Conservation (phyloP, 495 filamentous ascomycete genomes). For the Immersiella caudata region DNA sequence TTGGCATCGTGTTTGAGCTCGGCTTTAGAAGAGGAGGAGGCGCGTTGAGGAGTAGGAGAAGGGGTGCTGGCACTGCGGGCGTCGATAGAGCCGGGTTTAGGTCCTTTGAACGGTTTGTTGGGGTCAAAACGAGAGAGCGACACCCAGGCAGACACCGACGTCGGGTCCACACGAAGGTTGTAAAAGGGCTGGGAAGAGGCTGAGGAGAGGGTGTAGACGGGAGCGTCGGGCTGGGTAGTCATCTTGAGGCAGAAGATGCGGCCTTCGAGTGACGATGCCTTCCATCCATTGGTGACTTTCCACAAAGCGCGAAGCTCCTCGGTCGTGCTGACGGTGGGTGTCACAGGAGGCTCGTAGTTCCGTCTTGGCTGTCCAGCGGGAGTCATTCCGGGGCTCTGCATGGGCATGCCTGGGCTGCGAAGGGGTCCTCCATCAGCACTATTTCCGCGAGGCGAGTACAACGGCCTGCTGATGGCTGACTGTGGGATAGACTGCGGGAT, state of each 20-base stretch:
- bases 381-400: conserved; percentile 29
- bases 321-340: conserved; percentile 50
- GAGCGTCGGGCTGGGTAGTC: conserved; percentile 50
- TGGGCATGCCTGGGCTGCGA: conserved; percentile 31
- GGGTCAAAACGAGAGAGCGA: conserved; percentile 57
- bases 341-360: conserved; percentile 46
- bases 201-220: conserved; percentile 56
- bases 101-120: conserved; percentile 49
- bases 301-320: conserved; percentile 56
- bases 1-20: conserved; percentile 37
- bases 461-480: conserved; percentile 57
- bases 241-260: conserved; percentile 55
- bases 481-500: conserved; percentile 59
- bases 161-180: conserved; percentile 55
- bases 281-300: conserved; percentile 61
- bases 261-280: conserved; percentile 52
- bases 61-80: conserved; percentile 45
- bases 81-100: conserved; percentile 23
- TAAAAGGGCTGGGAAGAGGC: conserved; percentile 54
- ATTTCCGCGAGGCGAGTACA: conserved; percentile 53
- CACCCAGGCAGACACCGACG: conserved; percentile 56
- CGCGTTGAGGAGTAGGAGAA: conserved; percentile 33
- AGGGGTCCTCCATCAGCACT: conserved; percentile 34
- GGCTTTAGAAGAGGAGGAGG: conserved; percentile 27
- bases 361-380: conserved; percentile 29